These are phyloP conservation scores for Carex scoparia DNA, from an alignment of 176 grass and related monocot species.

Conservation along the genomic window DNA sequence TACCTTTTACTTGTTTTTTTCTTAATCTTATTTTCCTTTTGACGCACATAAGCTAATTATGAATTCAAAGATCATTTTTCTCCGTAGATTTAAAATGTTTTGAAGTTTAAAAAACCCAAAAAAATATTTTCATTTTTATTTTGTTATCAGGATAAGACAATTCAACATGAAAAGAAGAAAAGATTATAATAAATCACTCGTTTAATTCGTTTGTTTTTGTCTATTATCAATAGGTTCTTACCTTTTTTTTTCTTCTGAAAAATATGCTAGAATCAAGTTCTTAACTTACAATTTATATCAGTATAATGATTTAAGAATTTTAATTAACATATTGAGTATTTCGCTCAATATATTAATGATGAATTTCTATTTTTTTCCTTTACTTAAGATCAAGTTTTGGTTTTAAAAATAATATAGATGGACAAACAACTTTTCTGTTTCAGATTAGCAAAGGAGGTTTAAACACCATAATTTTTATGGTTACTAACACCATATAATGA, in stretches of 20 bases:
- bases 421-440: background rate
- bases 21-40: background rate
- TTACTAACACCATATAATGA: background rate
- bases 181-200: background rate
- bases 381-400: background rate
- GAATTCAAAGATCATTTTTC: background rate
- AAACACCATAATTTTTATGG: background rate
- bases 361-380: background rate
- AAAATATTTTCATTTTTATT: too few relatives aligned
- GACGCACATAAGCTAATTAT: background rate
- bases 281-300: too few relatives aligned
- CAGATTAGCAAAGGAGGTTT: background rate
- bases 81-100: background rate
- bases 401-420: background rate
- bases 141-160: background rate
- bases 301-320: too few relatives aligned
- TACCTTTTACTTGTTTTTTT: background rate
- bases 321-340: too few relatives aligned
- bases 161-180: background rate
- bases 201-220: background rate
- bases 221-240: background rate
- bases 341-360: too few relatives aligned
- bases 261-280: too few relatives aligned
- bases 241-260: too few relatives aligned
- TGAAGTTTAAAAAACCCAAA: too few relatives aligned